A percentile compares a stretch with the other conserved stretches of the same genome.
Conservation (phyloP, 2,329 filamentous ascomycete genomes). For the Epicoccum nigrum region DNA sequence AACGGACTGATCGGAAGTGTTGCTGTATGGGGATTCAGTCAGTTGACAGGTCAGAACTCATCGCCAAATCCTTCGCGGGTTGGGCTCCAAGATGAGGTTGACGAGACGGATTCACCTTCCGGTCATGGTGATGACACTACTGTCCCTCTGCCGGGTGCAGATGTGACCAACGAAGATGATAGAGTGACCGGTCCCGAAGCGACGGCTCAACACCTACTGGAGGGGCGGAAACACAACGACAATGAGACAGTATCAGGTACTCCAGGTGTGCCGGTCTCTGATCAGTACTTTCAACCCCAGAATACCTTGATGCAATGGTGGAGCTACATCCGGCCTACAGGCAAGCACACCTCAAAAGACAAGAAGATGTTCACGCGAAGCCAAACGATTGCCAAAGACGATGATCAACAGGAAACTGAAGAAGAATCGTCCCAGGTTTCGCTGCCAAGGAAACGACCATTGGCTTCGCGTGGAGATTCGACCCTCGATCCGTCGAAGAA, state of each 20-base stretch:
- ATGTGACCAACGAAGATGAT: constrained; percentile 72
- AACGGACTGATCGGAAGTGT: constrained; percentile 92
- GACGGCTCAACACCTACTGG: constrained; percentile 40
- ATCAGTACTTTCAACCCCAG: constrained; percentile 40
- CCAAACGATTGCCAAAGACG: constrained; percentile 39
- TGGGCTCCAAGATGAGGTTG: constrained; percentile 38
- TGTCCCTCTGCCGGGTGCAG: constrained; percentile 73
- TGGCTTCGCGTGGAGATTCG: constrained; percentile 58
- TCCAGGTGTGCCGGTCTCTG: constrained; percentile 19
- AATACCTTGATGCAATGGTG: constrained; percentile 63
- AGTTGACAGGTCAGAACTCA: constrained; percentile 74
- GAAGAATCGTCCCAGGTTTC: constrained; percentile 20
- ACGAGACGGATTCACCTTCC: constrained; percentile 36
- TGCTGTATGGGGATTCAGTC: constrained; percentile 92
- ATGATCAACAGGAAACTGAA: constrained; percentile 29
- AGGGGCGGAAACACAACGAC: constrained; percentile 34
- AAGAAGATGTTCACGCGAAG: constrained; percentile 57
- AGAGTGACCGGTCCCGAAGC: constrained; percentile 48
- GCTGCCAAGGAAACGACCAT: constrained; percentile 47
- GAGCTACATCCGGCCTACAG: constrained; percentile 72
- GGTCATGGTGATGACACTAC: constrained; percentile 51
- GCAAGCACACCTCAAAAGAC: constrained; percentile 73
- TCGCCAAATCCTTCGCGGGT: constrained; percentile 62
- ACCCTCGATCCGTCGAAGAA: constrained; percentile 53
- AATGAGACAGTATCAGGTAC: constrained; percentile 14